Percentiles rank a stretch among this genome's conserved stretches.
These are phyloP conservation scores for Tulasnella sp. DNA, from an alignment of 768 basidiomycete genomes.

Conservation along the genomic window DNA sequence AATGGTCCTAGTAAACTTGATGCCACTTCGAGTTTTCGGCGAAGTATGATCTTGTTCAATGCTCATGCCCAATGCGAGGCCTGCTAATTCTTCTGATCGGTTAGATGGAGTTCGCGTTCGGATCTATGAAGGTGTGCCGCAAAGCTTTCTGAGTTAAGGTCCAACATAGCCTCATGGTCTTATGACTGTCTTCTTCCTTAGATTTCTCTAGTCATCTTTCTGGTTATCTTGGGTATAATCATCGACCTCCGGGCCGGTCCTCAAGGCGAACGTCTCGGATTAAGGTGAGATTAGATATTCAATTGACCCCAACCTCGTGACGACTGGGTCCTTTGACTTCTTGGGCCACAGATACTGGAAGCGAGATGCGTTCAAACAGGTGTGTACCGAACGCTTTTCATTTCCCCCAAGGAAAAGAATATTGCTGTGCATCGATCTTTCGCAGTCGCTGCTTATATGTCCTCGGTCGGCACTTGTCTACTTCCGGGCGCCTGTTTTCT, in stretches of 20 bases:
- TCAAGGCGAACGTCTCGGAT: conserved; percentile 11
- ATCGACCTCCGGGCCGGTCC: conserved; percentile 19
- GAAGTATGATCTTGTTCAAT: conserved; percentile 15
- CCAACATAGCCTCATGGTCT: too few species aligned
- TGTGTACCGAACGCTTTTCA: not conserved
- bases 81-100: conserved; percentile 4
- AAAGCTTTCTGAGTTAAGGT: not conserved
- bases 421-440: conserved; percentile 1
- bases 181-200: not conserved
- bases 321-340: not conserved
- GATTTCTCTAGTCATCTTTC: conserved; percentile 11
- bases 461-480: not conserved
- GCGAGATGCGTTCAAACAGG: conserved; percentile 16
- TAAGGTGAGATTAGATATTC: conserved; percentile 13
- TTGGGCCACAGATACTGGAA: conserved; percentile 17
- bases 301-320: too few species aligned
- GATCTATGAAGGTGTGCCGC: conserved; percentile 15
- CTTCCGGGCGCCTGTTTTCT: not conserved
- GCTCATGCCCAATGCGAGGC: conserved; percentile 1
- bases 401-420: conserved; percentile 10
- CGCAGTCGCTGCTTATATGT: not conserved
- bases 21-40: conserved; percentile 11
- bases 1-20: conserved; percentile 14
- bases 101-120: conserved; percentile 21
- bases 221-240: conserved; percentile 18